A percentile compares a stretch with the other conserved stretches of the same genome.
Evolutionary conservation across 225 moss, liverwort and hornwort species (phyloP).

Genomic region (Asterella californica): DNA sequence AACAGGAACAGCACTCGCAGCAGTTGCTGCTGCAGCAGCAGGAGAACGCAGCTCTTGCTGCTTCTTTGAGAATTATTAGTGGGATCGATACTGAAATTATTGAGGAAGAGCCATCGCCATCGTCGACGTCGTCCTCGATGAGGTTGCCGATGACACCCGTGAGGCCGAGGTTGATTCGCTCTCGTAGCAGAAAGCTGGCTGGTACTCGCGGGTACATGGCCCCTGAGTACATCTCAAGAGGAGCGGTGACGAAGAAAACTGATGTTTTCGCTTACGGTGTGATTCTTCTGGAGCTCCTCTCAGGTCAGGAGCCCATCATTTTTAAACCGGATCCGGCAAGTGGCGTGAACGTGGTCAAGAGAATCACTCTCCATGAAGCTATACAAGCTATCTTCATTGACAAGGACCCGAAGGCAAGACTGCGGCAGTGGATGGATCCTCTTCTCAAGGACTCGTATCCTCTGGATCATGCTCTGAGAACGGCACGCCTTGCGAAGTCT

Average conservation of each 20-base stretch:
- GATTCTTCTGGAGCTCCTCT: constrained; percentile 76
- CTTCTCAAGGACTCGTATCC: constrained; percentile 66
- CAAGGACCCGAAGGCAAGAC: constrained; percentile 48
- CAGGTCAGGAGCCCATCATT: constrained; percentile 67
- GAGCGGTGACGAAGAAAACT: constrained; percentile 59
- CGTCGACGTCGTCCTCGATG: neutral
- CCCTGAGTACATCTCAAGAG: constrained; percentile 65
- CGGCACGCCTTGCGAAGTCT: constrained; percentile 54
- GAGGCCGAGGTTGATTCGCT: constrained; percentile 34
- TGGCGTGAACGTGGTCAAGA: constrained; percentile 43
- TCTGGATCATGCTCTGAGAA: constrained; percentile 54
- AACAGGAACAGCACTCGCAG: constrained; percentile 35
- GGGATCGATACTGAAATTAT: constrained; percentile 33
- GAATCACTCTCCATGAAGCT: constrained; percentile 54
- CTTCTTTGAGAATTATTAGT: constrained; percentile 3
- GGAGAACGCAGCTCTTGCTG: neutral
- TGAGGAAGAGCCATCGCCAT: neutral
- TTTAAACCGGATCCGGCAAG: constrained; percentile 40
- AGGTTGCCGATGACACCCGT: neutral
- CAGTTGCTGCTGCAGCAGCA: constrained; percentile 13
- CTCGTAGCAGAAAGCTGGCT: constrained; percentile 70
- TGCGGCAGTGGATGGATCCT: constrained; percentile 81
- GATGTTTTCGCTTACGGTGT: constrained; percentile 89
- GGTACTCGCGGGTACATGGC: constrained; percentile 92
- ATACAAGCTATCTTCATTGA: constrained; percentile 57